Evolutionary conservation across 108 stramenopile genomes (phyloP).

Genomic region (Nitzschia putrida): DNA sequence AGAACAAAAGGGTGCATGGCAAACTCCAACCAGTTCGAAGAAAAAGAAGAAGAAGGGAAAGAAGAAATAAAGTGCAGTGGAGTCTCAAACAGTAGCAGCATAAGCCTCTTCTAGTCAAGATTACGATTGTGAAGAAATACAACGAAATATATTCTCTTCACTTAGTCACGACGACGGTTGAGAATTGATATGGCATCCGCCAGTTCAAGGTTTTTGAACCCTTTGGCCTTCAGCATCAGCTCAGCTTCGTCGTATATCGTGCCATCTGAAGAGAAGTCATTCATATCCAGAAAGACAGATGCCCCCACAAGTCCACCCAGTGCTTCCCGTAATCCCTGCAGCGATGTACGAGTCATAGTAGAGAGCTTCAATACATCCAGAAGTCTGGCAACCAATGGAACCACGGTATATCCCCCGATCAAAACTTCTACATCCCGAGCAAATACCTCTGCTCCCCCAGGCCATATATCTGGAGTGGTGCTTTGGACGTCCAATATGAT

Average conservation of each 20-base stretch:
- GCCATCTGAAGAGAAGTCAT: conserved; percentile 57
- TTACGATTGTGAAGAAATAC: background rate
- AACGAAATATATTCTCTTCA: background rate
- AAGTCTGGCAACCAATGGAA: conserved; percentile 45
- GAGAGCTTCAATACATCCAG: conserved; percentile 52
- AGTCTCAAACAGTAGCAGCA: too few species aligned
- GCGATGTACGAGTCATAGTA: conserved; percentile 37
- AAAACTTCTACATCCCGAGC: conserved; percentile 38
- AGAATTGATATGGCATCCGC: conserved; percentile 74
- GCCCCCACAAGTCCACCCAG: conserved; percentile 51
- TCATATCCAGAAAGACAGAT: conserved; percentile 36
- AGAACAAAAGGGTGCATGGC: background rate
- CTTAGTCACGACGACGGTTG: conserved; percentile 56
- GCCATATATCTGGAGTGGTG: conserved; percentile 60
- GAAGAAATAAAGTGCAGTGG: conserved; percentile 23
- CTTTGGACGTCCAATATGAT: conserved; percentile 72
- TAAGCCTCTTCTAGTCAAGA: background rate
- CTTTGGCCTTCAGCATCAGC: conserved; percentile 72
- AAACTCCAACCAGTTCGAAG: conserved; percentile 11
- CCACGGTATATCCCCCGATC: conserved; percentile 29
- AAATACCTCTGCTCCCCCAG: conserved; percentile 48
- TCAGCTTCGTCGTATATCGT: conserved; percentile 63
- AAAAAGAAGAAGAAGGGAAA: conserved; percentile 58
- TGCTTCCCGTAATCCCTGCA: conserved; percentile 45
- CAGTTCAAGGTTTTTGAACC: conserved; percentile 47